phyloP scores from a whole-genome alignment of 2,329 filamentous ascomycete species.

The Neofusicoccum laricinum region DNA sequence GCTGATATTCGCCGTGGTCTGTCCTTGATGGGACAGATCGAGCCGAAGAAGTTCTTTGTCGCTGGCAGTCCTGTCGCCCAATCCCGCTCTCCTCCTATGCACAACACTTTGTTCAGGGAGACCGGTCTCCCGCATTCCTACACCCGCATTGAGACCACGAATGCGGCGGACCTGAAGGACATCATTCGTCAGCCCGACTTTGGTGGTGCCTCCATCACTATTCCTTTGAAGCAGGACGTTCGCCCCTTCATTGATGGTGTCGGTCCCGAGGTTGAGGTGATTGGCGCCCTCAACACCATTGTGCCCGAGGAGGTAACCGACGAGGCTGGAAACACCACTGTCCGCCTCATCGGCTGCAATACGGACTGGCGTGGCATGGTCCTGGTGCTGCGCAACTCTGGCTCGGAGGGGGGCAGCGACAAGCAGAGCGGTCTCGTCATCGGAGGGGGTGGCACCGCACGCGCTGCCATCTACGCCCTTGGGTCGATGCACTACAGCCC shows the following conservation, averaged over 20 bases:
- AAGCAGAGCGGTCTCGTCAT: conserved; percentile 66
- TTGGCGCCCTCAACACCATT: conserved; percentile 94
- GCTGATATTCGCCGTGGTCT: conserved; percentile 80
- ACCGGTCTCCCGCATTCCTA: conserved; percentile 86
- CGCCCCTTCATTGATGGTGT: conserved; percentile 78
- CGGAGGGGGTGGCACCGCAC: conserved; percentile 86
- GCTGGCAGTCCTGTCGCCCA: conserved; percentile 82
- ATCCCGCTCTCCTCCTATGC: conserved; percentile 82
- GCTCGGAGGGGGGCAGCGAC: conserved; percentile 39
- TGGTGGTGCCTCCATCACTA: conserved; percentile 92
- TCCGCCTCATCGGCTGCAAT: conserved; percentile 75
- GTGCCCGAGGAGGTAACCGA: conserved; percentile 54
- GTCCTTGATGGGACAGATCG: conserved; percentile 74
- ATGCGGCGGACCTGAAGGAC: conserved; percentile 55
- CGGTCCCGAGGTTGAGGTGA: conserved; percentile 72
- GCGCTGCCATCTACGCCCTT: conserved; percentile 86
- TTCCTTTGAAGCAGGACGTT: conserved; percentile 88
- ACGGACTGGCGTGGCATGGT: conserved; percentile 96
- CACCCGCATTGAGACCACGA: conserved; percentile 68
- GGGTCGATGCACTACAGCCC: conserved; percentile 79
- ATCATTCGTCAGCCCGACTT: conserved; percentile 72
- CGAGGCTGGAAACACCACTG: conserved; percentile 40
- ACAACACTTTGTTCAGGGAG: conserved; percentile 77
- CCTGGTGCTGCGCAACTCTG: conserved; percentile 68
- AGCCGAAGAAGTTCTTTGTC: conserved; percentile 74